Evolutionary conservation across 768 basidiomycete genomes (phyloP), one percentile per base, ranked within the genome.

Genomic region (Amanita jacksonii): DNA sequence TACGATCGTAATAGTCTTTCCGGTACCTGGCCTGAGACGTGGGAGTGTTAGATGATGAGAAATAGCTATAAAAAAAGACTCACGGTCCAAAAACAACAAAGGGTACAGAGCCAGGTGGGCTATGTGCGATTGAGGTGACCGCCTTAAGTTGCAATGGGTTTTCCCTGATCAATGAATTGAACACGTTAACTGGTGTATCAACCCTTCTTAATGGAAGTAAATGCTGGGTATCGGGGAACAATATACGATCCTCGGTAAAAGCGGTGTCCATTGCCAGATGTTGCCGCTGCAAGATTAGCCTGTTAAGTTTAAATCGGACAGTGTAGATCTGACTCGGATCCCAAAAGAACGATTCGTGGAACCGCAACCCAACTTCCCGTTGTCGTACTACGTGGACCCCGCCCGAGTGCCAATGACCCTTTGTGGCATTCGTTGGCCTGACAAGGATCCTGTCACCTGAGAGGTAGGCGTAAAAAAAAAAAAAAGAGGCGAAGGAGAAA

Each of bases 11-110:
- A 81, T 69, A 0, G 80, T 83, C 58, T 82, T 83, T 1, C 81
- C 81, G 0, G 81, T 83, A 5, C 77, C 77, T 3, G 77, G 77
- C 8, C 77, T 77, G 39, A n/a, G n/a, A n/a, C n/a, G n/a, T n/a
- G n/a, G n/a, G n/a, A n/a, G n/a, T n/a, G n/a, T n/a, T n/a, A n/a
- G n/a, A n/a, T n/a, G n/a, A n/a, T n/a, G n/a, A 34, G 34, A 10
- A 13, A n/a, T 35, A 8, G 36, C 32, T 13, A 38, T 19, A 18
- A 50, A 24, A 18, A 10, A n/a, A 23, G 13, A 20, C 79, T 56
- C 55, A 78, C 75, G 79, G 79, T 15, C 79, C 79, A 55, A 77
- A 81, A 12, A 81, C 62, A 10, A 77, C 57, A 50, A 81, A 81
- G 0, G 79, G 79, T 1, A 65, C 54, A 4, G 70, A 64, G 0